Evolutionary conservation across 139 green algal genomes (phyloP).

Genomic region (Chlamydomonas asymmetrica): DNA sequence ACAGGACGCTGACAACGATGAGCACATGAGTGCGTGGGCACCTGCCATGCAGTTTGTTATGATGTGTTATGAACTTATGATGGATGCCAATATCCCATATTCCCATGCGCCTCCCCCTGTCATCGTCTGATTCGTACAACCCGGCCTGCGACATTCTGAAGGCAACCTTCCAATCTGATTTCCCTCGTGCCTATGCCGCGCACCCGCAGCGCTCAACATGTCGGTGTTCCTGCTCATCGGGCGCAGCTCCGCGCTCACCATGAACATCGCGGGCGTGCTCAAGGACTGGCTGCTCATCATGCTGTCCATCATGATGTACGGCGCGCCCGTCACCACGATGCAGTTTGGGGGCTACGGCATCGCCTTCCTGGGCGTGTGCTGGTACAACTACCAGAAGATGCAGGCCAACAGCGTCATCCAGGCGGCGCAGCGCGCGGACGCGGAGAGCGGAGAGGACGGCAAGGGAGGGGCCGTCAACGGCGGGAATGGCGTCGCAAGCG

Average conservation of each 20-base stretch:
- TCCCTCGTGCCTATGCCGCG: too few relatives aligned
- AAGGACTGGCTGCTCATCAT: slow-evolving; percentile 59
- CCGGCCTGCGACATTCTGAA: not conserved
- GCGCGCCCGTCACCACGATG: slow-evolving; percentile 48
- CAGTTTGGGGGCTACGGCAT: slow-evolving; percentile 73
- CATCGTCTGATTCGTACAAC: not conserved
- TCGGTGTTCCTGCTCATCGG: slow-evolving; percentile 88
- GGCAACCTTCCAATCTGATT: not conserved
- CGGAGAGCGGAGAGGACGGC: too few relatives aligned
- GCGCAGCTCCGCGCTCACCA: slow-evolving; percentile 71
- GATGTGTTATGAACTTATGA: too few relatives aligned
- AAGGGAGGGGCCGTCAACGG: too few relatives aligned
- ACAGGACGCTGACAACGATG: too few relatives aligned
- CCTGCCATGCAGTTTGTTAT: too few relatives aligned
- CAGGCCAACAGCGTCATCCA: too few relatives aligned
- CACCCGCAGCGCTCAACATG: slow-evolving; percentile 77
- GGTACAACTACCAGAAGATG: slow-evolving; percentile 65
- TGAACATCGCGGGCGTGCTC: slow-evolving; percentile 63
- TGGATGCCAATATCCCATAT: not conserved
- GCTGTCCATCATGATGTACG: slow-evolving; percentile 24
- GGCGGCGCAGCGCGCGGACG: too few relatives aligned
- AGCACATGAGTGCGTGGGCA: too few relatives aligned
- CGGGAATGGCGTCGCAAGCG: too few relatives aligned
- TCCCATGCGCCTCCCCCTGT: slow-evolving; percentile 8
- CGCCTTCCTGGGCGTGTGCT: slow-evolving; percentile 67